A percentile compares a stretch with the other conserved stretches of the same genome.
Evolutionary conservation across 768 basidiomycete species (phyloP).

Genomic region (Panaeolus cyanescens): DNA sequence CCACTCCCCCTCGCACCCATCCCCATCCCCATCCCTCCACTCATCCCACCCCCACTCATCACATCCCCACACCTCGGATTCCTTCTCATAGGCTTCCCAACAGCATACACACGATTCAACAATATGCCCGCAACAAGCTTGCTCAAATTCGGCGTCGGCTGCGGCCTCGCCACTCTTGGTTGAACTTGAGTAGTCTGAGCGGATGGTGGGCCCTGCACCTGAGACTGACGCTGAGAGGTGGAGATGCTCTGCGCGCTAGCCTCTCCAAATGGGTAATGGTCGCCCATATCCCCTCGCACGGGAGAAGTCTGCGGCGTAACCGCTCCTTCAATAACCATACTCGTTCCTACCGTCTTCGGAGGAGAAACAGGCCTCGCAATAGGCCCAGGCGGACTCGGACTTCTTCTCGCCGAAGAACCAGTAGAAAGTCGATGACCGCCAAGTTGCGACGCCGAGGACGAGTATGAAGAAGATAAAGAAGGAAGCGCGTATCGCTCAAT

Average conservation of each 20-base stretch:
- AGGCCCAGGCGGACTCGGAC: not conserved
- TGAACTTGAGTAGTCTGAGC: not conserved
- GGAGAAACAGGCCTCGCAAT: not conserved
- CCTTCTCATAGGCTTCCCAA: not conserved
- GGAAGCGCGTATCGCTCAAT: not conserved
- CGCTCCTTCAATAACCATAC: not conserved
- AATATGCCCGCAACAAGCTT: not conserved
- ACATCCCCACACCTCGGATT: not conserved
- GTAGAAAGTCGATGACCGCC: not conserved
- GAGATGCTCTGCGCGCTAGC: not conserved
- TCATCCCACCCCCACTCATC: not conserved
- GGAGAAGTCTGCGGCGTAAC: not conserved
- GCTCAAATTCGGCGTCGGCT: not conserved
- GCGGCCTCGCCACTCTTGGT: no score
- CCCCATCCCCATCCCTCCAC: not conserved
- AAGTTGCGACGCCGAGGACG: no score
- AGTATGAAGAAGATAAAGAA: no score
- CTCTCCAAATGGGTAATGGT: not conserved
- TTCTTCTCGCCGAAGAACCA: no score
- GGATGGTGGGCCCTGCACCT: not conserved
- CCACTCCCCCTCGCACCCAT: not conserved
- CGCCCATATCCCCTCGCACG: not conserved
- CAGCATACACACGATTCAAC: not conserved
- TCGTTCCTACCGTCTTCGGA: not conserved
- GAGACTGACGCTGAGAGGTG: not conserved